Base-by-base conservation (phyloP, 805 yeast species). In the Pichia nanzhaoensis region DNA sequence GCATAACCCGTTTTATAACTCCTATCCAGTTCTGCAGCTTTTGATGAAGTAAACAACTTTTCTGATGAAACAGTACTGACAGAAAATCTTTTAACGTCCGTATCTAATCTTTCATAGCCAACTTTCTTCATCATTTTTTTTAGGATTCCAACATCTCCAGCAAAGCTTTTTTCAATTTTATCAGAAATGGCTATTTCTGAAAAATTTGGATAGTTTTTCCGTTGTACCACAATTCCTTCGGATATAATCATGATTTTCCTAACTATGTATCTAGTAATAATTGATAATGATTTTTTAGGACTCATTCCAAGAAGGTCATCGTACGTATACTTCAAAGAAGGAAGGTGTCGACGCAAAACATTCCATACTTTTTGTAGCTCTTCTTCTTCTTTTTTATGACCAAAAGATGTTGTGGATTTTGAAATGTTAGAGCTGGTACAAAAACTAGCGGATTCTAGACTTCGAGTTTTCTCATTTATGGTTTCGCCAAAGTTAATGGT, bases 1-100 rank as follows among this genome's bases (percentile, higher is more conserved):
- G 78, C 19, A 30, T 41, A 38, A 10, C 42, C 44, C 1, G 48
- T 32, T 27, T 18, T 37, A 27, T 20, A 46, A 8, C 20, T 46
- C 18, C 48, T 34, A 10, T 46, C 45, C 4, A 46, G 42, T 18
- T 16, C 22, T 5, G 42, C 12, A 17, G 30, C 32, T 10, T 24
- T 24, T 24, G 28, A 7, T 24, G 28, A 24, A 10, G 28, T 24
- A 10, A 24, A 24, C 10, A 24, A 24, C n/a, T n/a, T n/a, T n/a
- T n/a, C n/a, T 3, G 28, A 18, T 12, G 10, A 36, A 12, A 39
- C 24, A 14, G 34, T 44, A 14, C 14, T 34, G 2, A 20, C 20
- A 3, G 44, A 35, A 9, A 12, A 21, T 8, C 34, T 49, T 33
- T 22, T 44, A 10, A 28, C 22, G 4, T 20, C 37, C 8, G 20